Base-by-base conservation (phyloP, 331 rosid genomes). In the Malus hybrid region DNA sequence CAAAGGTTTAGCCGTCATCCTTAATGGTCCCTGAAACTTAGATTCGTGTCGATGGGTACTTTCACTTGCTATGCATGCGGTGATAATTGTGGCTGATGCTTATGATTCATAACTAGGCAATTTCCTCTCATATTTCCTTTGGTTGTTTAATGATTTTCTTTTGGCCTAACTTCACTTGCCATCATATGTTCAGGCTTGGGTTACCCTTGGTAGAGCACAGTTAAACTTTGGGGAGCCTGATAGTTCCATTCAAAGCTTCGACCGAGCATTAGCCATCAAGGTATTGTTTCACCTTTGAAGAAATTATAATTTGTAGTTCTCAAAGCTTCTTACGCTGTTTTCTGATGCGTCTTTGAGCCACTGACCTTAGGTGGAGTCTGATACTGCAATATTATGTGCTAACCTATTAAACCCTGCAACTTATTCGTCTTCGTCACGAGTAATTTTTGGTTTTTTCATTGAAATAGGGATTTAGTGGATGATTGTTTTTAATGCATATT, bases 151-250 rank as follows among this genome's bases (percentile, higher is more conserved):
- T 19, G 10, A 34, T 27, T 50, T 31, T 56, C 74, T 44, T 54
- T 32, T 73, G 14, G 39, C 55, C 11, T 77, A 22, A 18, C 14
- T 46, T 27, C 24, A 55, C 61, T 55, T 66, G 54, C 18, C 54
- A 46, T 46, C 54, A 72, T 82, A 68, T 48, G 69, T 72, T 39
- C 81, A 94, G 96, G 97, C 93, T 55, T 90, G 96, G 97, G 80
- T 90, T 73, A 94, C 99, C 68, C 96, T 94, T 70, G 99, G 97
- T 67, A 90, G 98, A 83, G 90, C 98, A 69, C 97, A 90, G 81
- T 84, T 94, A 69, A 91, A 94, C 85, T 94, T 83, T 76, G 99
- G 99, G 59, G 97, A 94, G 82, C 97, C 96, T 13, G 97, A 91
- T 83, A 86, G 83, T 79, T 95, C 96, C 22, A 76, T 88, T 70